Conservation (phyloP, 169 alveolate species). For the Theileria orientalis region DNA sequence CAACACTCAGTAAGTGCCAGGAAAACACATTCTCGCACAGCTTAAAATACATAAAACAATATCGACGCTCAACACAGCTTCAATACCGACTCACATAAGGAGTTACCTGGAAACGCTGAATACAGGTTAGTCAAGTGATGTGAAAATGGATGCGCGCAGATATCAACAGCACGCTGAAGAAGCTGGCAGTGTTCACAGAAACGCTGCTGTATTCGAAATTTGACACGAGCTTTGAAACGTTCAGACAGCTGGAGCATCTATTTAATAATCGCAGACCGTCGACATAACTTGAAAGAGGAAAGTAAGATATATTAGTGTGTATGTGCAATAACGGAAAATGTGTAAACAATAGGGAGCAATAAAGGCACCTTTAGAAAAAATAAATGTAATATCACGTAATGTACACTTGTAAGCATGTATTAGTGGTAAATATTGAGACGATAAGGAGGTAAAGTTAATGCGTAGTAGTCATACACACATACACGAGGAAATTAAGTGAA, state of each 20-base stretch:
- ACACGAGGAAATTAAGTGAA: too few species aligned
- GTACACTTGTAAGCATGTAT: too few species aligned
- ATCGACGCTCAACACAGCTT: constrained; percentile 12
- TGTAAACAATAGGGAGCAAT: too few species aligned
- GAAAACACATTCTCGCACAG: neutral
- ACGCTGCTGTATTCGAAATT: constrained; percentile 45
- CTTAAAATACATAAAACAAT: constrained; percentile 21
- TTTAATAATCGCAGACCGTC: constrained; percentile 20
- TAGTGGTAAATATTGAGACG: too few species aligned
- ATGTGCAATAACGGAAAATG: too few species aligned
- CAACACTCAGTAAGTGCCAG: constrained; percentile 29
- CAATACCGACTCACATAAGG: constrained; percentile 36
- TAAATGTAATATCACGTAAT: too few species aligned
- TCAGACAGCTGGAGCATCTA: constrained; percentile 50
- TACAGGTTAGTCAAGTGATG: neutral
- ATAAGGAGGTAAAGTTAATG: too few species aligned
- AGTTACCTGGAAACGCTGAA: constrained; percentile 41
- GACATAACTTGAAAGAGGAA: neutral
- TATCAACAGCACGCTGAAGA: constrained; percentile 45
- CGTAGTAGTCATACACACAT: too few species aligned
- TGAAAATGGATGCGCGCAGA: constrained; percentile 3
- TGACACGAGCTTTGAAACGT: constrained; percentile 57
- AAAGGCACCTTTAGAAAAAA: too few species aligned
- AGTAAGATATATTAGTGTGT: too few species aligned
- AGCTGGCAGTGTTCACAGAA: constrained; percentile 56